Percentiles rank a stretch among this genome's conserved stretches.
Conservation (phyloP, 164 flowering plant species). For the Vitis rupestris region DNA sequence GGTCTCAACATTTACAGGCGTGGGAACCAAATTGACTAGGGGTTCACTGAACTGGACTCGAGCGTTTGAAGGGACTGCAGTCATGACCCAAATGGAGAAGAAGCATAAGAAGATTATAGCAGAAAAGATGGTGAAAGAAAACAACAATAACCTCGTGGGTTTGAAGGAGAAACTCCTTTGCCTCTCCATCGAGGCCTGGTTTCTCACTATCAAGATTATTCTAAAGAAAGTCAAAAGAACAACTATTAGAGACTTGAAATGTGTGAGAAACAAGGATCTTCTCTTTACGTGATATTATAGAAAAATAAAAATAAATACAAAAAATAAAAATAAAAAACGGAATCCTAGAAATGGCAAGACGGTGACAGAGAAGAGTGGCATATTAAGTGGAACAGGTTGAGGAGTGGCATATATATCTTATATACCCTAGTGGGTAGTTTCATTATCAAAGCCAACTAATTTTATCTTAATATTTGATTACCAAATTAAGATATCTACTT, state of each 20-base stretch:
- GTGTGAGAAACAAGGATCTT: neutral
- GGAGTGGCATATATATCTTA: neutral
- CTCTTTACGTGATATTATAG: no score
- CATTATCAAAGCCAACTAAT: no score
- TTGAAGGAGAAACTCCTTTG: slow-evolving; percentile 75
- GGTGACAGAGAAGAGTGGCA: neutral
- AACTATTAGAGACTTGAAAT: neutral
- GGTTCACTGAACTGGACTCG: slow-evolving; percentile 31
- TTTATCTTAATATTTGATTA: no score
- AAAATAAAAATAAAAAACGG: no score
- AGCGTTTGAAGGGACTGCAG: slow-evolving; percentile 33
- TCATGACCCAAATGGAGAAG: slow-evolving; percentile 50
- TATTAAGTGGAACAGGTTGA: neutral
- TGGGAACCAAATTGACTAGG: slow-evolving; percentile 14
- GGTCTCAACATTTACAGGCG: slow-evolving; percentile 22
- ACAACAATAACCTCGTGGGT: slow-evolving; percentile 49
- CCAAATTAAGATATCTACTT: no score
- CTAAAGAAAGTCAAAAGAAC: neutral
- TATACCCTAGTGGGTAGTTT: neutral
- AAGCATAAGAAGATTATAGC: slow-evolving; percentile 40
- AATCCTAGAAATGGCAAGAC: neutral
- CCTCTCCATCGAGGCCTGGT: slow-evolving; percentile 47
- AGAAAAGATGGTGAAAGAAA: slow-evolving; percentile 49
- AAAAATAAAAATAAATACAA: no score
- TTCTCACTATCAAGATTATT: neutral